phyloP scores from a whole-genome alignment of 768 basidiomycete genomes.

The Podaxis sp. region DNA sequence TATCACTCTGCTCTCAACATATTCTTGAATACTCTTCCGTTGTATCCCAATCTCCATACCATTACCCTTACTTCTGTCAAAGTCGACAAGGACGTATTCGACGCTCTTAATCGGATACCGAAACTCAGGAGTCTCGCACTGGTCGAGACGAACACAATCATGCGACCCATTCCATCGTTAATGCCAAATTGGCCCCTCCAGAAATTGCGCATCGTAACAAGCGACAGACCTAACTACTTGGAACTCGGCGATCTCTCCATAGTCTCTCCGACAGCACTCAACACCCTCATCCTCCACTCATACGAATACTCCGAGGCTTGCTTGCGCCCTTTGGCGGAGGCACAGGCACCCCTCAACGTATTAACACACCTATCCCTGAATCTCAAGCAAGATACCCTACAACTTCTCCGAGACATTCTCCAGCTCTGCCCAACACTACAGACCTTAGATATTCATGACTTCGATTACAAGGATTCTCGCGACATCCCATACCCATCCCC shows the following conservation, averaged over 20 bases:
- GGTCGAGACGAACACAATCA: constrained; percentile 6
- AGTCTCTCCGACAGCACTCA: neutral
- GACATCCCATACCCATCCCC: constrained; percentile 7
- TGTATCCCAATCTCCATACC: constrained; percentile 9
- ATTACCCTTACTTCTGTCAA: constrained; percentile 9
- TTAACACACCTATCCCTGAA: constrained; percentile 6
- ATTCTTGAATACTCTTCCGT: constrained; percentile 5
- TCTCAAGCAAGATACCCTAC: neutral
- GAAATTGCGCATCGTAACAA: constrained; percentile 3
- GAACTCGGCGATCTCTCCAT: neutral
- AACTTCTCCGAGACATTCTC: constrained; percentile 4
- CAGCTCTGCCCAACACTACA: constrained; percentile 4
- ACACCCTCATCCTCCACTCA: constrained; percentile 3
- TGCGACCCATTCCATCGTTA: neutral
- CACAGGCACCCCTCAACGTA: neutral
- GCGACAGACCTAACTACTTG: neutral
- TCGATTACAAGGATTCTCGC: constrained; percentile 4
- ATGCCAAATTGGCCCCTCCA: constrained; percentile 1
- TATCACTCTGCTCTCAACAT: constrained; percentile 8
- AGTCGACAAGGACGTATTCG: constrained; percentile 6
- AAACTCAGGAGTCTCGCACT: constrained; percentile 1
- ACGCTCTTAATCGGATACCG: constrained; percentile 2
- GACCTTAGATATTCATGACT: constrained; percentile 1
- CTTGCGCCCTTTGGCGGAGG: neutral
- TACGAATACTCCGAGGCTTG: constrained; percentile 9